A percentile compares a stretch with the other conserved stretches of the same genome.
Evolutionary conservation across 345 rosid genomes (phyloP).

Genomic region (Cardiospermum halicacabum): DNA sequence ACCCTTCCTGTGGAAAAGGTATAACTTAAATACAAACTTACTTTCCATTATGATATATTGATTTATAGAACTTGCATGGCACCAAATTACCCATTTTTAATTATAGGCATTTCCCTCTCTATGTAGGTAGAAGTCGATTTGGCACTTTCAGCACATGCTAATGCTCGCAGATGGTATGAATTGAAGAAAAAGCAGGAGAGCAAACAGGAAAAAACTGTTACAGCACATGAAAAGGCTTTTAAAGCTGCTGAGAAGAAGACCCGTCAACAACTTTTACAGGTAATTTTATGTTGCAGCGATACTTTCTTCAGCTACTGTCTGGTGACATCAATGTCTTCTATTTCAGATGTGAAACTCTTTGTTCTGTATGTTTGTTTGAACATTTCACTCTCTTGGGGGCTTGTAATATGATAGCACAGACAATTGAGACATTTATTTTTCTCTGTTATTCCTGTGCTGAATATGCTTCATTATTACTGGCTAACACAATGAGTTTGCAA

Average conservation of each 20-base stretch:
- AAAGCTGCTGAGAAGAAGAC: conserved; percentile 97
- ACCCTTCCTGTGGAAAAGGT: conserved; percentile 96
- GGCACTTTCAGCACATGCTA: conserved; percentile 93
- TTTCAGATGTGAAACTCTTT: conserved; percentile 2
- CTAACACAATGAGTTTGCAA: not conserved
- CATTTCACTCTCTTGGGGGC: not conserved
- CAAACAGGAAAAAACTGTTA: conserved; percentile 90
- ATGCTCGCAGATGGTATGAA: conserved; percentile 93
- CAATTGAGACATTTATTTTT: not conserved
- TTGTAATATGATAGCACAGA: not conserved
- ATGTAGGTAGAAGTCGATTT: conserved; percentile 91
- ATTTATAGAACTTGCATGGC: too few species aligned
- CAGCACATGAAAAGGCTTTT: conserved; percentile 94
- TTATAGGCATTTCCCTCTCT: not conserved
- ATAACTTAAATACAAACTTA: conserved; percentile 11
- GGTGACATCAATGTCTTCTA: conserved; percentile 1
- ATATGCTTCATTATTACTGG: not conserved
- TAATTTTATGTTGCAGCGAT: conserved; percentile 20
- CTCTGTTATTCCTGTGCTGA: not conserved
- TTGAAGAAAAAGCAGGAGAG: conserved; percentile 89
- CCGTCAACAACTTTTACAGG: conserved; percentile 90
- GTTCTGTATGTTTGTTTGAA: not conserved
- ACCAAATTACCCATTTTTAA: not conserved
- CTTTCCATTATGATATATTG: not conserved
- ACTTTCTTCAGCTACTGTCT: conserved; percentile 2